Conservation (phyloP, 208 protist species). For the Phytomonas francai region DNA sequence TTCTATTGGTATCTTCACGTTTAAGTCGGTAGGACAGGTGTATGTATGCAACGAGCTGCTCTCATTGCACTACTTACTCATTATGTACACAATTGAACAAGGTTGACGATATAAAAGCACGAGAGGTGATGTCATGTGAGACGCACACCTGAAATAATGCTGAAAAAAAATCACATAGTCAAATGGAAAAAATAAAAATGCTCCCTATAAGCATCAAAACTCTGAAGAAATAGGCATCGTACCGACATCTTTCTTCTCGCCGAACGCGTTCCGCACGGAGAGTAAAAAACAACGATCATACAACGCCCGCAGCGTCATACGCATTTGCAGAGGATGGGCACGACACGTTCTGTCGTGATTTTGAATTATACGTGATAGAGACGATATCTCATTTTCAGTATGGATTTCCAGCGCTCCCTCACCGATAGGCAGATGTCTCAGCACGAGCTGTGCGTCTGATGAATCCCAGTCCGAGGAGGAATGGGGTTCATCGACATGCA, state of each 20-base stretch:
- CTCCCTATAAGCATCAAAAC: not conserved
- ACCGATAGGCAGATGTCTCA: not conserved
- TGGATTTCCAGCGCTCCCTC: not conserved
- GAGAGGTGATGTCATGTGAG: not conserved
- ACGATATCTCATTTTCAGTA: not conserved
- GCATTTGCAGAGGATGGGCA: slow-evolving; percentile 28
- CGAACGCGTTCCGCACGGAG: slow-evolving; percentile 31
- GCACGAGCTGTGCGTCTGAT: not conserved
- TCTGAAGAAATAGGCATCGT: not conserved
- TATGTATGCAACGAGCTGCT: not conserved
- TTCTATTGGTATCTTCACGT: not conserved
- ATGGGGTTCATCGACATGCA: not conserved
- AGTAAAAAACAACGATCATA: slow-evolving; percentile 63
- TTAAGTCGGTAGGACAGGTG: not conserved
- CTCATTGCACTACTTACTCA: not conserved
- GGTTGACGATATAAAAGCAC: not conserved
- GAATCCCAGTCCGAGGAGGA: not conserved
- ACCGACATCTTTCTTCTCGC: not conserved
- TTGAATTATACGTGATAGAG: not conserved
- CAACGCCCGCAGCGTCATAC: slow-evolving; percentile 33
- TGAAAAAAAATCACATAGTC: not conserved
- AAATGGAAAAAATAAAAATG: not conserved
- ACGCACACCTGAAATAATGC: not conserved
- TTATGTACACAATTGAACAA: not conserved
- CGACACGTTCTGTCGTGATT: slow-evolving; percentile 31